Base-by-base conservation (phyloP, 1,284 basidiomycete species). In the Microbotryum violaceum region DNA sequence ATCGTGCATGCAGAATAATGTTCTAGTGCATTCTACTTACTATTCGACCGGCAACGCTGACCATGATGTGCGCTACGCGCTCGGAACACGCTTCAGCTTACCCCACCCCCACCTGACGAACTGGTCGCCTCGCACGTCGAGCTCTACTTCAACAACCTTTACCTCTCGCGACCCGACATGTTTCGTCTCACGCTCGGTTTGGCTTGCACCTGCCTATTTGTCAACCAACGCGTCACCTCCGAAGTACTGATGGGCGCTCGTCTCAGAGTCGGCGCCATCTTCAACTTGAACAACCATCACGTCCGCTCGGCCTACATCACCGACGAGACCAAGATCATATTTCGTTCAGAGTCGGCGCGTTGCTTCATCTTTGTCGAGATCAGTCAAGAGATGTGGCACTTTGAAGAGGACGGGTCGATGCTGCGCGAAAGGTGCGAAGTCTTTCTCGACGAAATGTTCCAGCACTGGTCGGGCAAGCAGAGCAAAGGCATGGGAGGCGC, bases 381-480 rank as follows among this genome's bases (percentile, higher is more conserved):
- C 18, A 93, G 91, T 71, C 57, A 52, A 56, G 96, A 99, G 74
- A 85, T 97, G 64, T 98, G 91, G 91, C 89, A 96, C 69, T 99
- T 98, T 74, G 85, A 93, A 59, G 91, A 91, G 56, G 94, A 97
- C 70, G 96, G 96, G 23, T 75, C 75, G 58, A 71, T 75, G 52
- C 55, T 69, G 20, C 49, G 60, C 55, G 91, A 94, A 75, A 83
- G 91, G 4, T 96, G 89, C 76, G 91, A 98, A 77, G 88, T 96
- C 33, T 85, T 97, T 1, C 91, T 96, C 69, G 77, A 79, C 74
- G 65, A 71, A 74, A 72, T 60, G 12, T 50, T 54, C 20, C 46
- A 18, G 16, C 58, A 59, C 50, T 62, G 56, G 57, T 47, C 51
- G 37, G 63, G 63, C 54, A 64, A 65, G 57, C 57, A 60, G 59